A percentile compares a stretch with the other conserved stretches of the same genome.
These are phyloP conservation scores for Bruguiera sexangula DNA, from an alignment of 345 rosid species.

Conservation along the genomic window DNA sequence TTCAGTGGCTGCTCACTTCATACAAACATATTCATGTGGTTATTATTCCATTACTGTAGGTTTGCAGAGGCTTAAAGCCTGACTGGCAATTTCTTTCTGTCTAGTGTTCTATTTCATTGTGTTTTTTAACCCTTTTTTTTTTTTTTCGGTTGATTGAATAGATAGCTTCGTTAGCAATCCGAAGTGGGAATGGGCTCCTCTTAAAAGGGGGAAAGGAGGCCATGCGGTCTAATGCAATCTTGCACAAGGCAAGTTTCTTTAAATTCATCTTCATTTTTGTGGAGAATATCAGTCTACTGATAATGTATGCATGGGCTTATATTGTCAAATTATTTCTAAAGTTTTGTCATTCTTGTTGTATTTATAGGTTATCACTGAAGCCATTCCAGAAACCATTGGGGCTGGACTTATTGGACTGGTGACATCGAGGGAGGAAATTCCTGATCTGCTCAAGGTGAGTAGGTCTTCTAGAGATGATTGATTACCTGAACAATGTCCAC, in stretches of 20 bases:
- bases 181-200: constrained; percentile 87
- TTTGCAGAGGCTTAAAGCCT: no score
- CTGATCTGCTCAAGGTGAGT: constrained; percentile 75
- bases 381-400: constrained; percentile 71
- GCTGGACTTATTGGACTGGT: constrained; percentile 75
- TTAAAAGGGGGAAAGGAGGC: constrained; percentile 96
- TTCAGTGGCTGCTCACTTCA: no score
- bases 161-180: constrained; percentile 92
- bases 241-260: constrained; percentile 61
- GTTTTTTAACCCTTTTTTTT: constrained; percentile 5
- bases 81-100: not conserved
- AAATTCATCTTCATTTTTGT: not conserved
- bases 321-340: no score
- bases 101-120: not conserved
- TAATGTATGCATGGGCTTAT: no score
- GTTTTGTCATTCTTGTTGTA: constrained; percentile 13
- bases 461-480: constrained; percentile 14
- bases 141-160: constrained; percentile 27
- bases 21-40: no score
- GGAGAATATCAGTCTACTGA: no score
- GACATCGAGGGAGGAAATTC: constrained; percentile 88
- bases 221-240: constrained; percentile 66
- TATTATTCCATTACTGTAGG: no score
- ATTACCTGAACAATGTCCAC: not conserved
- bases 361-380: constrained; percentile 72